Evolutionary conservation across 2,329 filamentous ascomycete genomes (phyloP).

Genomic region (Xylariaceae sp.): DNA sequence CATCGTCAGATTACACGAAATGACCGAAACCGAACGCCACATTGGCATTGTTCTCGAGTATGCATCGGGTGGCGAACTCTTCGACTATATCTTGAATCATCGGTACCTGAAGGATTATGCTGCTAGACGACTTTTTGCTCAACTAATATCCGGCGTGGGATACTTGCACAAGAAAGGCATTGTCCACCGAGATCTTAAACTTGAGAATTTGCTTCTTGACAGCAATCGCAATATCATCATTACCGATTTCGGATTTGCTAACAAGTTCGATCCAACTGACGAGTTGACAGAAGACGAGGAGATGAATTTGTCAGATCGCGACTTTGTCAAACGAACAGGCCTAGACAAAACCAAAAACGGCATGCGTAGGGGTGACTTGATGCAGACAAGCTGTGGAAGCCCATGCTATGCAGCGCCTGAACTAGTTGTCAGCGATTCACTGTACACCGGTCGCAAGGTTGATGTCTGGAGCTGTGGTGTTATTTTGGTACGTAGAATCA

Average conservation of each 20-base stretch:
- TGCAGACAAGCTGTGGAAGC: slow-evolving; percentile 98
- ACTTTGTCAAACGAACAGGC: slow-evolving; percentile 81
- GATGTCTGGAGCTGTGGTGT: slow-evolving; percentile 99
- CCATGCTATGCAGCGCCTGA: slow-evolving; percentile 97
- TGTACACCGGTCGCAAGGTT: slow-evolving; percentile 96
- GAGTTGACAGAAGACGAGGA: slow-evolving; percentile 89
- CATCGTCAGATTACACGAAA: slow-evolving; percentile 94
- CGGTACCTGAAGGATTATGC: slow-evolving; percentile 92
- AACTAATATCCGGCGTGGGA: slow-evolving; percentile 91
- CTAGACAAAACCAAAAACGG: slow-evolving; percentile 77
- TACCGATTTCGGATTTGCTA: slow-evolving; percentile 97
- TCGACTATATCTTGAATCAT: slow-evolving; percentile 97
- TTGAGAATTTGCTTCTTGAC: slow-evolving; percentile 92
- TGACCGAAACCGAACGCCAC: slow-evolving; percentile 95
- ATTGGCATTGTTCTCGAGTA: slow-evolving; percentile 99
- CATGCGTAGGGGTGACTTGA: slow-evolving; percentile 80
- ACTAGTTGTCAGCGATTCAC: slow-evolving; percentile 90
- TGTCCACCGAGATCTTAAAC: slow-evolving; percentile 91
- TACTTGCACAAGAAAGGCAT: slow-evolving; percentile 99
- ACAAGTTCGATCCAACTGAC: slow-evolving; percentile 87
- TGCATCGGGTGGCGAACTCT: slow-evolving; percentile 92
- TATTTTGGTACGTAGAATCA: slow-evolving; percentile 66
- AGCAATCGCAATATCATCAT: slow-evolving; percentile 99
- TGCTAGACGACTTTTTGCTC: slow-evolving; percentile 85
- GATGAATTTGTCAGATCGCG: slow-evolving; percentile 76